Evolutionary conservation across 306 rosid species (phyloP), one percentile per base, ranked within the genome.

Genomic region (Urtica urens): DNA sequence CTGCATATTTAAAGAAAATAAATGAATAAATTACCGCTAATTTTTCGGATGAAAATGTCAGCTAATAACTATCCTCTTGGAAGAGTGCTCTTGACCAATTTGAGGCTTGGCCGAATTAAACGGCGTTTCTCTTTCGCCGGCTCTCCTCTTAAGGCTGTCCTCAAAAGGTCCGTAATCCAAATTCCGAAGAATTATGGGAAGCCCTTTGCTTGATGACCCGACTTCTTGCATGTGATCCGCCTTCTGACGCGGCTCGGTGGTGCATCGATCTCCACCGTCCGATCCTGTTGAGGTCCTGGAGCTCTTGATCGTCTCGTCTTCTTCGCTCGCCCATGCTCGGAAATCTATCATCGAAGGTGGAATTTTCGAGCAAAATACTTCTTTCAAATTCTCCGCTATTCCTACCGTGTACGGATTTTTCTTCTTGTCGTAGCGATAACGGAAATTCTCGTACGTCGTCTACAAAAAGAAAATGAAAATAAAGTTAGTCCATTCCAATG

Each of bases 361-460:
- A 30, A 79, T 75, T 58, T 53, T 81, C 6, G 74, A n/a, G 73
- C 72, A 90, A 6, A 92, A 81, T 23, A 84, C 80, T 38, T 84
- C 87, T 56, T 72, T 81, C 5, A 78, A 58, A 70, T 90, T 90
- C 46, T 34, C 46, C 21, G 62, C 0, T 23, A 81, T 14, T 41
- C 97, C 95, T 31, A 49, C 77, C 8, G 66, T 51, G 37, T 21
- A 79, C 11, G 97, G 97, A 31, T 84, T 90, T 53, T 74, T 79
- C 47, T 84, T 84, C 84, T 75, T 79, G 57, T 90, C 95, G 1
- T 90, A 90, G 15, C 86, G 97, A 43, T 81, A 84, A 21, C 93
- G 83, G 41, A 90, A 90, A 50, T 84, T 90, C 75, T 90, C 97
- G 26, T 90, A 84, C 15, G 95, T 90, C 23, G 97, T 90, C 94